Base-by-base conservation (phyloP, 176 grass and related monocot genomes). In the Bolboschoenus planiculmis region DNA sequence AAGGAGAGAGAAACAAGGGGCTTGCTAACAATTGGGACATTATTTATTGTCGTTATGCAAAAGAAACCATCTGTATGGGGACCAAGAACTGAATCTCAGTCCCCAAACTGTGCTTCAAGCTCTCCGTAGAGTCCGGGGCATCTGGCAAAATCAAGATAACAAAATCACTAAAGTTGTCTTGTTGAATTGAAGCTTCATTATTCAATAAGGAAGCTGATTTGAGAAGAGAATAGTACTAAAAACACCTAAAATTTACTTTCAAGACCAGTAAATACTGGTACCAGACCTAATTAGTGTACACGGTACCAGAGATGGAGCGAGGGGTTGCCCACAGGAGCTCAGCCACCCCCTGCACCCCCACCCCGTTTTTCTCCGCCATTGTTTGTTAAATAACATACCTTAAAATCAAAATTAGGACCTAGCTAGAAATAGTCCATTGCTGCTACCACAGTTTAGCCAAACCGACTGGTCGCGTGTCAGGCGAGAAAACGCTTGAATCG, bases 81-180 rank as follows among this genome's bases (percentile, higher is more conserved):
- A 81, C 88, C 88, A 90, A 90, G 88, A 90, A 84, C 56, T 84
- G 31, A 81, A 81, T 90, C 88, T 84, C 60, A 87, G 88, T 90
- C 85, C 88, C 88, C 88, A 37, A 14, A 63, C 21, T 31, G 70
- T 10, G 36, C 74, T 67, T 87, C 85, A 84, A 53, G 77, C 63
- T 14, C 26, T 53, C 39, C 33, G 40, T 15, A 33, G 20, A 51
- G 42, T 16, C 33, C 3, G 56, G 62, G 62, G 24, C 88, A 90
- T 84, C 85, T 73, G 81, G n/a, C 51, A 56, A 80, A 78, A 48
- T 59, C 60, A 81, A 26, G 21, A 67, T 62, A 85, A 78, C 30
- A 66, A 66, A 14, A 60, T 56, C 6, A 78, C 31, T 24, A 40
- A 42, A 26, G 13, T 53, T 31, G 4, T 47, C 1, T 47, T 46